A percentile compares a stretch with the other conserved stretches of the same genome.
Conservation (phyloP, 2,329 filamentous ascomycete species). For the Neopestalotiopsis rosae region DNA sequence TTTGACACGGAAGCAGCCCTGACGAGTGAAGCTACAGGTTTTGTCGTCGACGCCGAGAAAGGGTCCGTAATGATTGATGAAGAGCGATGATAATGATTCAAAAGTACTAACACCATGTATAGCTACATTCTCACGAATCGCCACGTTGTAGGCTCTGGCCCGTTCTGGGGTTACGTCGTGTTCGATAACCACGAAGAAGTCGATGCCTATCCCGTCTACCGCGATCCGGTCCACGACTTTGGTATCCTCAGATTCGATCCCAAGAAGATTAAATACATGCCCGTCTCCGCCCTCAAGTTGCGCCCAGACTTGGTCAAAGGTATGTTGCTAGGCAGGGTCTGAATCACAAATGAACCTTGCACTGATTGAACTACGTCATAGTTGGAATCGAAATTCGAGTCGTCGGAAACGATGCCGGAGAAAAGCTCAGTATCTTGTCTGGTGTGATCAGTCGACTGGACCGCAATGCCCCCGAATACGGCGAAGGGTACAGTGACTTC, state of each 20-base stretch:
- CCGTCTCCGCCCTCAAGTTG: slow-evolving; percentile 78
- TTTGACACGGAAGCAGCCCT: slow-evolving; percentile 97
- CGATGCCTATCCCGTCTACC: slow-evolving; percentile 95
- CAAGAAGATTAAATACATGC: slow-evolving; percentile 96
- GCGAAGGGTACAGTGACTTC: slow-evolving; percentile 98
- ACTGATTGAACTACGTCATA: slow-evolving; percentile 27
- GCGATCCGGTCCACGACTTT: slow-evolving; percentile 98
- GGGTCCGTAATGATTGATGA: slow-evolving; percentile 60
- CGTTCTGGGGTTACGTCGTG: slow-evolving; percentile 97
- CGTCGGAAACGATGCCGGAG: slow-evolving; percentile 96
- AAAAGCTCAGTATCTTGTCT: slow-evolving; percentile 97
- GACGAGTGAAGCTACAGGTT: slow-evolving; percentile 94
- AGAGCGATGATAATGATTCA: too few relatives aligned
- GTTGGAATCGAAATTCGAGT: slow-evolving; percentile 96
- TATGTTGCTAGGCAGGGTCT: slow-evolving; percentile 34
- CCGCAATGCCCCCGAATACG: slow-evolving; percentile 96
- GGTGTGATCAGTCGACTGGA: slow-evolving; percentile 96
- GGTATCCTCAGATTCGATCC: slow-evolving; percentile 97
- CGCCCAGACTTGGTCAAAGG: slow-evolving; percentile 83
- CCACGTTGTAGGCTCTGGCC: slow-evolving; percentile 93
- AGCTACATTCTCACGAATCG: slow-evolving; percentile 85
- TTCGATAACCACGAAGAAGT: slow-evolving; percentile 99
- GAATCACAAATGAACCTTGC: background rate
- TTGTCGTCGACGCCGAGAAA: slow-evolving; percentile 92
- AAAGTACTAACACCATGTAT: background rate